Evolutionary conservation across 1,284 basidiomycete genomes (phyloP), one percentile per base, ranked within the genome.

Genomic region (Sutorius eximius): DNA sequence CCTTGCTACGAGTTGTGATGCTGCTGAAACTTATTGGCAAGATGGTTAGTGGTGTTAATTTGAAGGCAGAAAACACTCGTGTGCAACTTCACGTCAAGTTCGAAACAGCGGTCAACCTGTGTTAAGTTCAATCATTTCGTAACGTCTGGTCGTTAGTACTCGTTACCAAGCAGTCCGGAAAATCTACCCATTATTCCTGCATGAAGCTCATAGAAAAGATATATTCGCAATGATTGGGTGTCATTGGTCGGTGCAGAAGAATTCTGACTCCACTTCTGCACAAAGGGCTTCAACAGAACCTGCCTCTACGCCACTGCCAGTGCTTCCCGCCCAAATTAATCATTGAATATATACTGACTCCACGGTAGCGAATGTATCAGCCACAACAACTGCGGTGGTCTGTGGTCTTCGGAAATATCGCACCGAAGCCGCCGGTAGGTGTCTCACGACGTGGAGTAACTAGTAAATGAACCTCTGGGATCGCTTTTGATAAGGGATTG

Each of bases 381-480:
- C 65, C 1, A 72, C 65, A 65, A 82, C 79, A 47, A 82, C 67
- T 18, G 72, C 79, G 18, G 73, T 68, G 22, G 81, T 61, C 47
- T 6, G 9, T 48, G 7, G 63, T 67, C 10, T 50, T 50, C 51
- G 20, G 46, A 41, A 34, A 70, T 71, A 27, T 68, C 66, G 64
- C 74, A 78, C 22, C 67, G 66, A 37, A 50, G 63, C 58, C 73
- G 44, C 73, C 76, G 80, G 69, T 77, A 82, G 34, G 76, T 73
- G 45, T 79, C 81, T 61, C 82, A 85, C 22, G 62, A 64, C 10
- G 72, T 12, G 5, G 75, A 80, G 63, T 81, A 76, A 66, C 70
- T 27, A 27, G 22, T 3, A 24, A 5, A 27, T 27, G 24, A 27
- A 27, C 6, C 24, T 5, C 4, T 4, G 64, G 66, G 1, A 73